Evolutionary conservation across 2,329 filamentous ascomycete species (phyloP), one percentile per base, ranked within the genome.

Genomic region (Ceratocystis ficicola): DNA sequence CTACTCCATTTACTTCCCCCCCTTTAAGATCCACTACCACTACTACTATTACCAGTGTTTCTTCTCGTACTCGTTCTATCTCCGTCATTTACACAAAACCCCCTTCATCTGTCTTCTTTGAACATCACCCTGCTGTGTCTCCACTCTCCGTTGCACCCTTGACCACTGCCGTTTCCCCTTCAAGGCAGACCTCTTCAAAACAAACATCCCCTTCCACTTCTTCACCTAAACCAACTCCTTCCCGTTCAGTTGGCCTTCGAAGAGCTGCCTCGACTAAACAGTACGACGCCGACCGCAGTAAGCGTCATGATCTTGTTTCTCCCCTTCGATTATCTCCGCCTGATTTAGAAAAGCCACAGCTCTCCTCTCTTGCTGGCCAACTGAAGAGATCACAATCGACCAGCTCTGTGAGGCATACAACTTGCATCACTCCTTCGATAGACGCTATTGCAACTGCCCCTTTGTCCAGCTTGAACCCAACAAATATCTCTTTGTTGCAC

Each of bases 201-300:
- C 17, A 36, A 25, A 25, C 60, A 6, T 50, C 61, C 25, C 4
- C 44, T n/a, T 62, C 41, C 30, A 25, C 61, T 20, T 8, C 44
- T 28, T 62, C 60, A 48, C 25, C 61, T 20, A 41, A 36, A 17
- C 32, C 65, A 15, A 55, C 32, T 5, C 30, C 44, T 8, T 52
- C 28, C 10, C 62, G 30, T 10, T 44, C 44, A 30, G 63, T 17
- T 50, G 63, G 66, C 4, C 44, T 67, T 17, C 62, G 50, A 60
- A 65, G 66, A 65, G 66, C 66, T 52, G 62, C 66, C 25, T 67
- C 66, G 4, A 67, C 66, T 30, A 67, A 67, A 50, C 63, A 67
- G 15, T 65, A 63, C 60, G 66, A 67, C 66, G 63, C 63, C 25
- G 66, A 67, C 44, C 63, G 63, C 60, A 28, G 25, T 28, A 65